Percentiles rank a stretch among this genome's conserved stretches.
Conservation (phyloP, 176 grass and related monocot species). For the Olyra latifolia region DNA sequence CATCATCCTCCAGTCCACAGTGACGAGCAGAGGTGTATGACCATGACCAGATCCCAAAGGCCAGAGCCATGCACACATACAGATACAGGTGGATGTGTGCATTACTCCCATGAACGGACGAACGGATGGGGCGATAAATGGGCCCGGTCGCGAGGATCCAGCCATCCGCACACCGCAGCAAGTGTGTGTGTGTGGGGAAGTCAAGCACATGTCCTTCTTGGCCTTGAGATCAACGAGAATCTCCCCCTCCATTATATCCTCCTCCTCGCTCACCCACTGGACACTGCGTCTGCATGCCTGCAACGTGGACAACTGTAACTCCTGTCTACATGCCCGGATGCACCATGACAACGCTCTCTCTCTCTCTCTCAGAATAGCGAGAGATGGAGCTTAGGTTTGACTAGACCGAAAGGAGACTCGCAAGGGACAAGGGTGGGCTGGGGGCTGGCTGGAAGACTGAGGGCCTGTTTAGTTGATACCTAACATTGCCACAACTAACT, state of each 20-base stretch:
- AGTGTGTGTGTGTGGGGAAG: too few relatives aligned
- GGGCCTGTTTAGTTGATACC: too few relatives aligned
- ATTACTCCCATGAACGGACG: background rate
- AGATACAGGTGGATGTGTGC: too few relatives aligned
- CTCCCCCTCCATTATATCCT: background rate
- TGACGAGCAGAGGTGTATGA: too few relatives aligned
- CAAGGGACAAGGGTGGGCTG: constrained; percentile 48
- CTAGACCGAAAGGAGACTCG: constrained; percentile 32
- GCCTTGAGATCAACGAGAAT: constrained; percentile 11
- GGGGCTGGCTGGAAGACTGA: constrained; percentile 60
- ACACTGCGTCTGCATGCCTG: constrained; percentile 27
- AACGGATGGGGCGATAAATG: background rate
- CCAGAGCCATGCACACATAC: too few relatives aligned
- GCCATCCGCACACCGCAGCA: constrained; percentile 5
- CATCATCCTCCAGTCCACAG: too few relatives aligned
- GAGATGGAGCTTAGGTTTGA: constrained; percentile 26
- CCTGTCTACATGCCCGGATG: constrained; percentile 19
- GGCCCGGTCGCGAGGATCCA: background rate
- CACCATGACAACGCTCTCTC: background rate
- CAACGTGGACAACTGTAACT: constrained; percentile 75
- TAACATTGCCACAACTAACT: too few relatives aligned
- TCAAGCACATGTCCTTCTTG: constrained; percentile 37
- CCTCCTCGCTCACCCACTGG: background rate
- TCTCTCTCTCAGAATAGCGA: background rate
- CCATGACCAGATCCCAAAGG: too few relatives aligned